These are phyloP conservation scores for Rhipidocladum racemiflorum DNA, from an alignment of 176 grass and related monocot species.

Conservation along the genomic window DNA sequence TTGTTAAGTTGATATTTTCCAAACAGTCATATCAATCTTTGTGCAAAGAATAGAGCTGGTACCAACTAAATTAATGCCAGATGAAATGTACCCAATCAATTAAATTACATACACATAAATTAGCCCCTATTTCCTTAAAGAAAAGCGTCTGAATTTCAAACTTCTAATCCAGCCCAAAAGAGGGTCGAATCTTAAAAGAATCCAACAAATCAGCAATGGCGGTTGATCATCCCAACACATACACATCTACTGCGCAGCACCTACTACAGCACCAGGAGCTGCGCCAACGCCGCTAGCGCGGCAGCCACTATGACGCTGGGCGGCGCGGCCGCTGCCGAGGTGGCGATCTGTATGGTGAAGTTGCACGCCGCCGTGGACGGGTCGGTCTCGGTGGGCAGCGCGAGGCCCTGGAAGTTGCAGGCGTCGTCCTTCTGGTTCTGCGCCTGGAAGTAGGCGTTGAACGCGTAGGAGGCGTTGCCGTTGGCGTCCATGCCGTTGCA, in stretches of 20 bases:
- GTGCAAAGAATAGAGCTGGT: neutral
- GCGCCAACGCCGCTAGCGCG: neutral
- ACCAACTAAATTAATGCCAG: neutral
- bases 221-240: neutral
- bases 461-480: slow-evolving; percentile 68
- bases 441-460: slow-evolving; percentile 64
- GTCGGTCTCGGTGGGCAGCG: slow-evolving; percentile 39
- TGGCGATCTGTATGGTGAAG: slow-evolving; percentile 55
- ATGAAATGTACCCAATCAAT: neutral
- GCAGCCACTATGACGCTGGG: neutral
- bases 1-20: too few species aligned
- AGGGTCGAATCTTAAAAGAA: neutral
- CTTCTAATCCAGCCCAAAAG: neutral
- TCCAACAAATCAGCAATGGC: neutral
- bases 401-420: slow-evolving; percentile 52
- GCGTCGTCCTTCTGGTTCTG: slow-evolving; percentile 42
- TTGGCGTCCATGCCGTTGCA: slow-evolving; percentile 54
- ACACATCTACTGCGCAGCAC: neutral
- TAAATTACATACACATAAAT: neutral
- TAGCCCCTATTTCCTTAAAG: neutral
- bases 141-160: neutral
- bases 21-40: too few species aligned
- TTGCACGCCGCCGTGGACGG: slow-evolving; percentile 43
- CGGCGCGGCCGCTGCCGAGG: slow-evolving; percentile 13
- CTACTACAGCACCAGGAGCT: neutral